Percentiles rank a stretch among this genome's conserved stretches.
Conservation (phyloP, 2,329 filamentous ascomycete species). For the Leptodontidium sp. region DNA sequence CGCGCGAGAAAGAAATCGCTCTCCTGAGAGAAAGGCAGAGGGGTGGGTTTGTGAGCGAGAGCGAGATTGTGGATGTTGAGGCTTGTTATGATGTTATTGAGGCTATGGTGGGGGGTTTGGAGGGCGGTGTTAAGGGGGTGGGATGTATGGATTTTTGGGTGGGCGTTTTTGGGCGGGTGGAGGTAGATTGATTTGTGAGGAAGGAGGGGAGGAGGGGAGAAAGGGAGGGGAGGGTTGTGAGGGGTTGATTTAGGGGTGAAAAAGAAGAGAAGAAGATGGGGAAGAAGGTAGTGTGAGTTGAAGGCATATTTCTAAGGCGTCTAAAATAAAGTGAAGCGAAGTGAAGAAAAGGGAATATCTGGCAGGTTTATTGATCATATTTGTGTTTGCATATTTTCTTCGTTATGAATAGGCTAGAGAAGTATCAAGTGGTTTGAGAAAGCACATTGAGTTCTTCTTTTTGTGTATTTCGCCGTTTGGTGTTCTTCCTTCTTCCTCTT, state of each 20-base stretch:
- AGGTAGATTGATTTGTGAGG: not conserved
- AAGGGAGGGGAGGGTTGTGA: not conserved
- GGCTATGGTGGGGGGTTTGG: slow-evolving; percentile 26
- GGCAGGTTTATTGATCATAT: no score
- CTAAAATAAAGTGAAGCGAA: no score
- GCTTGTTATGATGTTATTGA: slow-evolving; percentile 39
- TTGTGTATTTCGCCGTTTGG: no score
- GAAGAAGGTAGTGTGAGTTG: no score
- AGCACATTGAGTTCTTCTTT: no score
- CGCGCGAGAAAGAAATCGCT: slow-evolving; percentile 47
- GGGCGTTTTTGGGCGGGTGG: slow-evolving; percentile 28
- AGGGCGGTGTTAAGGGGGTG: slow-evolving; percentile 44
- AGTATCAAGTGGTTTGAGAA: no score
- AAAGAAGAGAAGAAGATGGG: no score
- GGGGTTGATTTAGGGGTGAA: not conserved
- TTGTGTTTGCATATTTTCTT: no score
- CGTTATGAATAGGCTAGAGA: no score
- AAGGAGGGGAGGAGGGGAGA: not conserved
- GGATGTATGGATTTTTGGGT: slow-evolving; percentile 56
- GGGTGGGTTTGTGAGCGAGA: slow-evolving; percentile 32
- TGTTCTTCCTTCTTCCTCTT: no score
- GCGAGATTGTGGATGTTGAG: slow-evolving; percentile 44
- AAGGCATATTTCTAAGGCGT: no score
- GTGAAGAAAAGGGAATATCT: no score
- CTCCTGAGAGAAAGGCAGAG: slow-evolving; percentile 38